Conservation (phyloP, 305 asterid genomes). For the Petunia hybrid region DNA sequence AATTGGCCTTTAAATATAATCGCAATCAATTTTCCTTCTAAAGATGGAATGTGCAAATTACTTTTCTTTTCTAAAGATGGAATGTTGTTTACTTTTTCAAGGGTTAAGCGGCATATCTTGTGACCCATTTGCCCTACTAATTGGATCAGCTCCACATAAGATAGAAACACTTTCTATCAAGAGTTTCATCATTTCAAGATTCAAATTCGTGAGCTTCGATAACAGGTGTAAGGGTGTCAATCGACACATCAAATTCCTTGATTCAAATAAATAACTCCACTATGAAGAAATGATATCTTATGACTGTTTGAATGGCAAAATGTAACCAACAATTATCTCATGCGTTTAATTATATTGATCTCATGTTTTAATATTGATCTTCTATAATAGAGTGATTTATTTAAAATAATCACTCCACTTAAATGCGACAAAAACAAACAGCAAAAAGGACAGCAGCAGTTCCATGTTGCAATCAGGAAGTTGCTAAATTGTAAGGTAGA, state of each 20-base stretch:
- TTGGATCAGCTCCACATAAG: too few relatives aligned
- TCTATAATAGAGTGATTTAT: neutral
- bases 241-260: too few relatives aligned
- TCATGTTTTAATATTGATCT: too few relatives aligned
- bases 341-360: too few relatives aligned
- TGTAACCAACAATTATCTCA: too few relatives aligned
- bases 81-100: neutral
- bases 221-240: too few relatives aligned
- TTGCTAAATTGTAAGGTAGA: neutral
- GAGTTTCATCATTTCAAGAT: too few relatives aligned
- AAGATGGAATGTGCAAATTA: neutral
- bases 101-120: neutral
- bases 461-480: neutral
- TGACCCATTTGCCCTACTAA: too few relatives aligned
- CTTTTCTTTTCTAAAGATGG: neutral
- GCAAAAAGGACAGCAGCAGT: neutral
- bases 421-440: neutral
- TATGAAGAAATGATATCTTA: too few relatives aligned
- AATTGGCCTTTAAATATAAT: neutral
- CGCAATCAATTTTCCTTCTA: neutral
- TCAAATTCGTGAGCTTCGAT: too few relatives aligned
- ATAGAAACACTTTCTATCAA: too few relatives aligned
- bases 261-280: neutral
- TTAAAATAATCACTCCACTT: neutral
- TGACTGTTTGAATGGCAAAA: too few relatives aligned